Base-by-base conservation (phyloP, 306 rosid genomes). In the Mimosa pudica region DNA sequence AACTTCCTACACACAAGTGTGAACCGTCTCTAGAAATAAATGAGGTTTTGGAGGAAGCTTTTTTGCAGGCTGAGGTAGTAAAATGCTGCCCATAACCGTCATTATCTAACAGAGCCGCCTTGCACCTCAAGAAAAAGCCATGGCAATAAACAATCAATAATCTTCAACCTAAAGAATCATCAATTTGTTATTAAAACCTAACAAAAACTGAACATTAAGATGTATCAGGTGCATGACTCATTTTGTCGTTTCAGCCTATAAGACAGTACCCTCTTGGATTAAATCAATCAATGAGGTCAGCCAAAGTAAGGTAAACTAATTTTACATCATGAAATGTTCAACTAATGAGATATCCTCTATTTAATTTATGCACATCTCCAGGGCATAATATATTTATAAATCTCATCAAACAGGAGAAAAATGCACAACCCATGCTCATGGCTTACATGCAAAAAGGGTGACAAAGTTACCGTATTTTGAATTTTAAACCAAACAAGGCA, bases 61-160 rank as follows among this genome's bases (percentile, higher is more conserved):
- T 78, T 80, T 24, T 61, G 49, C 81, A 80, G 38, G 80, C 77
- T 58, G 64, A 68, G 60, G 83, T 72, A 12, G 87, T 82, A 83
- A 80, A 82, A 2, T 48, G 79, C 16, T 63, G 85, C 58, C 75
- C 74, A 77, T 62, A 70, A 42, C 46, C 11, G 41, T 30, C 13
- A 48, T 46, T 24, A 45, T 45, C 16, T 10, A 24, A 65, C 30
- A 52, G 65, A 80, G 68, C 48, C 83, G 83, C 33, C 71, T 80
- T 18, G 74, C 79, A 61, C 62, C 60, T 65, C 70, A 79, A 35
- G 51, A 65, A 35, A 74, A 74, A 35, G 79, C 75, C 79, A 80
- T 80, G 33, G 42, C 18, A 46, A 44, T 2, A 47, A 10, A 62
- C 38, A 61, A 32, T 42, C 68, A 32, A 12, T 32, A 62, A 62